Evolutionary conservation across 2,329 filamentous ascomycete species (phyloP), one percentile per base, ranked within the genome.

Genomic region (Fusarium buharicum): DNA sequence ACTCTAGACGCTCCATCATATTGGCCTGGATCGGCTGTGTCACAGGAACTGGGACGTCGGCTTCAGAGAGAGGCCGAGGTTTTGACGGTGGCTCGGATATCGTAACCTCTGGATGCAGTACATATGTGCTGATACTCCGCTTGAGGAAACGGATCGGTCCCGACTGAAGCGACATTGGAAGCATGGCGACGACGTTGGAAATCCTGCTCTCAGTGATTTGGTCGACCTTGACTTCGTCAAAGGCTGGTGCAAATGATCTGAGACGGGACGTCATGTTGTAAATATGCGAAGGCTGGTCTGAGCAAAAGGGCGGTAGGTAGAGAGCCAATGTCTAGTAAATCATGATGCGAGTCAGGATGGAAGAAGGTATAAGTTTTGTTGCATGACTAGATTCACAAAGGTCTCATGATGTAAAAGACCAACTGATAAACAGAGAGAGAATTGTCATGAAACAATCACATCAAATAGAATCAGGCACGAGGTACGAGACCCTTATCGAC

Each of bases 131-230:
- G 38, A 76, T 75, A 11, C 76, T 78, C 45, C 73, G 73, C 28
- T 77, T 75, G 38, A 87, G 73, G 6, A 82, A 84, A 27, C 79
- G 78, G 9, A 87, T 75, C 6, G 77, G 78, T 4, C 81, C 81
- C 18, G 77, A 81, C 66, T 83, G 81, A 6, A 87, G 75, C 5
- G 83, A 77, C 2, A 77, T 75, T 4, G 85, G 84, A 8, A 87
- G 79, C 54, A 86, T 78, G 6, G 79, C 77, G 70, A 83, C 84
- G 14, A 86, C 75, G 56, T 81, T 80, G 18, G 81, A 82, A 40
- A 79, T 73, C 46, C 73, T 70, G 46, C 72, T 73, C 49, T 73
- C 68, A n/a, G 68, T 72, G 46, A 71, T 69, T 38, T 72, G 71
- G 13, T 74, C 74, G 55, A 74, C 64, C 36, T 72, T 69, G 47